Conservation (phyloP, 1,139 yeast species). For the Diutina mesorugosa region DNA sequence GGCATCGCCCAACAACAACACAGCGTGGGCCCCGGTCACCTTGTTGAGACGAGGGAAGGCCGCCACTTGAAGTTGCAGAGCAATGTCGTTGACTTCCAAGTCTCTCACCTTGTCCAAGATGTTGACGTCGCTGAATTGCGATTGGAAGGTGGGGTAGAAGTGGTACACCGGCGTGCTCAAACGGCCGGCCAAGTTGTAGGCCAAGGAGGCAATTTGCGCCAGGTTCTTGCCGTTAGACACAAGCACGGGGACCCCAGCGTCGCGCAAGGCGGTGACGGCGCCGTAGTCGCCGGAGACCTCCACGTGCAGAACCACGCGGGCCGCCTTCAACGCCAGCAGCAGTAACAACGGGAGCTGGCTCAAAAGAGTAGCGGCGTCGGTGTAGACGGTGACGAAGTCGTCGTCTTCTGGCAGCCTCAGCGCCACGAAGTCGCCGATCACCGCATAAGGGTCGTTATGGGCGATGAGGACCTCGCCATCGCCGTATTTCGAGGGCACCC, state of each 20-base stretch:
- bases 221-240: slow-evolving; percentile 49
- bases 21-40: slow-evolving; percentile 21
- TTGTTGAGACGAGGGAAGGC: neutral
- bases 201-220: slow-evolving; percentile 31
- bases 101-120: neutral
- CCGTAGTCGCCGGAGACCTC: slow-evolving; percentile 49
- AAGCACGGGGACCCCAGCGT: slow-evolving; percentile 48
- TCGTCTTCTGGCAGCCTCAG: neutral
- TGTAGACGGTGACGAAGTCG: slow-evolving; percentile 35
- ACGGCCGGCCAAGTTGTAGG: slow-evolving; percentile 1
- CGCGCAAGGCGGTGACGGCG: slow-evolving; percentile 56
- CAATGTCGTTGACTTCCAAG: neutral
- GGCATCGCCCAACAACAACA: slow-evolving; percentile 52
- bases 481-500: slow-evolving; percentile 2
- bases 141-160: neutral
- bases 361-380: slow-evolving; percentile 41
- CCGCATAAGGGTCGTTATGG: neutral
- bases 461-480: neutral
- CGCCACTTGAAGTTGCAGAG: neutral
- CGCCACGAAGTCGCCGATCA: neutral
- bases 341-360: slow-evolving; percentile 44
- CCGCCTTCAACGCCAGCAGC: slow-evolving; percentile 20
- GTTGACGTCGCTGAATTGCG: neutral
- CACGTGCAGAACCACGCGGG: slow-evolving; percentile 48
- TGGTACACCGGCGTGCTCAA: neutral